Evolutionary conservation across 2,329 filamentous ascomycete species (phyloP), one percentile per base, ranked within the genome.

Genomic region (Trichophyton equinum): DNA sequence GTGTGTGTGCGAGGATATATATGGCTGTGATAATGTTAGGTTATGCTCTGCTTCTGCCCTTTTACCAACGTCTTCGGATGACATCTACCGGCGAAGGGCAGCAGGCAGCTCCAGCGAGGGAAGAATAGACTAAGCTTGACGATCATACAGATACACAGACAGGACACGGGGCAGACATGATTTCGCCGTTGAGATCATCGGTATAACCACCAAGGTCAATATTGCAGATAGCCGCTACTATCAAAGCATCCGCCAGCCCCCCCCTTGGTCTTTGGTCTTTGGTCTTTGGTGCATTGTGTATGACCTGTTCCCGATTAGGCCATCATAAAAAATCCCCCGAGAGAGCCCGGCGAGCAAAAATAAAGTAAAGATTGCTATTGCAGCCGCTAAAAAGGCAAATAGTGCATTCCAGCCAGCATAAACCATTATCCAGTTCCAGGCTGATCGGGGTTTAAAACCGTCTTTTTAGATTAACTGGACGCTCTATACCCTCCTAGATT

Each of bases 121-220:
- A 53, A 53, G 49, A 53, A 53, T 53, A 53, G 27, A 53, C 49
- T 53, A 33, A 53, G 27, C 20, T 53, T 53, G 49, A 53, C 49
- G 49, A 53, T 53, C 25, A 53, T 53, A n/a, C 11, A 44, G 40
- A 8, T n/a, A 44, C 15, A 44, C 15, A 15, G n/a, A 44, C 13
- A 44, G 40, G 13, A 44, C 5, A 44, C 33, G 33, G 40, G 7
- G n/a, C 13, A 53, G 20, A 47, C 4, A 22, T 8, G 9, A 53
- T 27, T 33, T 53, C 22, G 27, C 49, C 27, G 27, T 25, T 53
- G 49, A 53, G 49, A 53, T 53, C 49, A 53, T 53, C 49, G 49
- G 49, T 53, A 27, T 53, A 27, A 53, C 49, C 33, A 11, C 22
- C 49, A 27, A 30, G 11, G n/a, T n/a, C 49, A 53, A 53, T 53